Evolutionary conservation across 2,329 filamentous ascomycete genomes (phyloP), one percentile per base, ranked within the genome.

Genomic region (Colletotrichum horii): DNA sequence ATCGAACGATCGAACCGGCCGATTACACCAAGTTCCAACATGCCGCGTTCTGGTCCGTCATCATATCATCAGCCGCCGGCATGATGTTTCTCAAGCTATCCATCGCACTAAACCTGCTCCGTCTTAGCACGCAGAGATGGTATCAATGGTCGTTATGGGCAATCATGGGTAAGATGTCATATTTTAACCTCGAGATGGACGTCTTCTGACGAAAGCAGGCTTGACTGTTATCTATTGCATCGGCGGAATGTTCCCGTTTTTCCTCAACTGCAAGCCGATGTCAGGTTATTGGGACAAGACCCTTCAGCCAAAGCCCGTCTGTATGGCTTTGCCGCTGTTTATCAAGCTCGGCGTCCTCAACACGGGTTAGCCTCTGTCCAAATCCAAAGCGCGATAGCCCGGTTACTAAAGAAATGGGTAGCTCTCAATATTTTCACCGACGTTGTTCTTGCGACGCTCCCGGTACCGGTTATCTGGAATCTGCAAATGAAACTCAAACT

Each of bases 381-480:
- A 8, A 14, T 6, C 7, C 74, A 70, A 6, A 30, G 64, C 61
- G 24, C 4, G 1, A 1, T 15, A 2, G 6, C 7, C 12, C 12
- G 6, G 4, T 12, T 12, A 14, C 8, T 28, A 4, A 30, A 6
- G 12, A 75, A 22, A 74, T 67, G 4, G 3, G 7, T 58, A 81
- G 83, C 78, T 6, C 82, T 85, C 79, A 87, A 87, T 71, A 86
- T 87, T 38, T 80, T 83, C 9, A 87, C 85, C 22, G 86, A 87
- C 66, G 79, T 87, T 8, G 79, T 83, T 16, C 85, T 87, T 43
- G 85, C 85, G 1, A 82, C 84, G 2, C 79, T 87, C 15, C 86
- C 86, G 0, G 80, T 87, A 3, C 83, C 85, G 2, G 81, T 88
- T 68, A 84, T 88, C 62, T 85, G 84, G 82, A 79, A 79, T 5